phyloP scores from a whole-genome alignment of 2,329 filamentous ascomycete species.

The Pyrenochaeta sp. region DNA sequence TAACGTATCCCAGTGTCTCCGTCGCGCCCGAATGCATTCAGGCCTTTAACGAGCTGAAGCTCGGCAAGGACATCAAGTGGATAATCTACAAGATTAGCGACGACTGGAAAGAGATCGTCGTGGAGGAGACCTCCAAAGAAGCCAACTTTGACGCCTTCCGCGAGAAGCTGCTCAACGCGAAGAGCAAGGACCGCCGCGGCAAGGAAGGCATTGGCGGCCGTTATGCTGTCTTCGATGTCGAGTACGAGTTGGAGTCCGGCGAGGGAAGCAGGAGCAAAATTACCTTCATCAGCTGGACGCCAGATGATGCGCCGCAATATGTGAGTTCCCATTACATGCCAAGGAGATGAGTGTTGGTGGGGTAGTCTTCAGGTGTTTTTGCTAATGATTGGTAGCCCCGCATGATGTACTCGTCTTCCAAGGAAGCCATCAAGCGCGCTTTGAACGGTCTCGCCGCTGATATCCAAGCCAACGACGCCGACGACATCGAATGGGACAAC shows the following conservation, averaged over 20 bases:
- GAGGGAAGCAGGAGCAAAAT: slow-evolving; percentile 71
- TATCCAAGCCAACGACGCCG: slow-evolving; percentile 83
- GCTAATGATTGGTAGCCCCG: slow-evolving; percentile 67
- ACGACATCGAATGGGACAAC: slow-evolving; percentile 81
- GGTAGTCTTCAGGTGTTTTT: not conserved
- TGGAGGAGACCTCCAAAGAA: slow-evolving; percentile 75
- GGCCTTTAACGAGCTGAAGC: slow-evolving; percentile 82
- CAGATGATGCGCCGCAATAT: slow-evolving; percentile 77
- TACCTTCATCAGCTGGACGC: slow-evolving; percentile 53
- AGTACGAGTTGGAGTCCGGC: slow-evolving; percentile 75
- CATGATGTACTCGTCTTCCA: slow-evolving; percentile 91
- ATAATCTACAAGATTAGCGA: slow-evolving; percentile 89
- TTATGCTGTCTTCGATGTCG: slow-evolving; percentile 86
- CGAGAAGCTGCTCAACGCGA: slow-evolving; percentile 76
- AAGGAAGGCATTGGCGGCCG: slow-evolving; percentile 69
- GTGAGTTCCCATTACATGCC: slow-evolving; percentile 58
- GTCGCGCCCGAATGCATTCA: slow-evolving; percentile 75
- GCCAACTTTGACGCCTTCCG: slow-evolving; percentile 77
- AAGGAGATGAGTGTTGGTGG: not conserved
- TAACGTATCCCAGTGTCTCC: slow-evolving; percentile 66
- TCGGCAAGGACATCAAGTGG: slow-evolving; percentile 79
- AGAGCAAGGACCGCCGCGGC: slow-evolving; percentile 73
- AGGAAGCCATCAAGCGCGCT: slow-evolving; percentile 82
- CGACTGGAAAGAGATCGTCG: slow-evolving; percentile 81
- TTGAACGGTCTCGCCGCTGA: slow-evolving; percentile 79